A percentile compares a stretch with the other conserved stretches of the same genome.
Conservation (phyloP, 352 stramenopile genomes). For the Pythium oligandrum region DNA sequence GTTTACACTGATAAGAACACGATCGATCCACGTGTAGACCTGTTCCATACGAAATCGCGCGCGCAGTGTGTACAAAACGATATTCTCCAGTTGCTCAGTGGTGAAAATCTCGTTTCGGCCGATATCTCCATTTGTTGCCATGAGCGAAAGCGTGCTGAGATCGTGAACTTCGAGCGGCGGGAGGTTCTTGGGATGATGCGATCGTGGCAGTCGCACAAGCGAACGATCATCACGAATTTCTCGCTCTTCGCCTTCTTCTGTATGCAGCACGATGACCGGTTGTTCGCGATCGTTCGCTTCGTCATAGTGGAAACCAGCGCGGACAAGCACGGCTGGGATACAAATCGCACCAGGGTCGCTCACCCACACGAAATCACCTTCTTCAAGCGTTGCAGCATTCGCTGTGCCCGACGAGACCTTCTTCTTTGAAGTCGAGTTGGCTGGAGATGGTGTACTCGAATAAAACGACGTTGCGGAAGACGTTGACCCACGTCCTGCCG, state of each 20-base stretch:
- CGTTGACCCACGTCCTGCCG: no score
- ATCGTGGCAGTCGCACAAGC: constrained; percentile 49
- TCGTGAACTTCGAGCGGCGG: constrained; percentile 53
- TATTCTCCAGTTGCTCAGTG: constrained; percentile 61
- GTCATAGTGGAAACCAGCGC: constrained; percentile 55
- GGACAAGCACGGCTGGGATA: constrained; percentile 54
- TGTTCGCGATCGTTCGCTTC: constrained; percentile 57
- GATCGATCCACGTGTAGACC: constrained; percentile 80
- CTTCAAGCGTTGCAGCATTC: constrained; percentile 26
- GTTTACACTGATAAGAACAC: constrained; percentile 70
- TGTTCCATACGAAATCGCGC: constrained; percentile 78
- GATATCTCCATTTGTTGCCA: constrained; percentile 55
- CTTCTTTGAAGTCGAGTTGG: no score
- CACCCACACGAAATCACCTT: constrained; percentile 70
- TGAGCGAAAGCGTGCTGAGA: constrained; percentile 60
- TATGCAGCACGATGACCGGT: constrained; percentile 72
- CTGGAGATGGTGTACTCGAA: no score
- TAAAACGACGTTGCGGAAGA: no score
- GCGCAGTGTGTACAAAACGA: constrained; percentile 66
- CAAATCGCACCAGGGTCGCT: constrained; percentile 45
- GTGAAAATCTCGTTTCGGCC: constrained; percentile 59
- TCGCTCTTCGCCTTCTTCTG: constrained; percentile 76
- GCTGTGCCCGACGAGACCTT: not conserved
- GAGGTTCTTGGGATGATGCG: constrained; percentile 64
- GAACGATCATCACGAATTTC: constrained; percentile 52